phyloP scores from a whole-genome alignment of 306 rosid species.

The Glycine soja region DNA sequence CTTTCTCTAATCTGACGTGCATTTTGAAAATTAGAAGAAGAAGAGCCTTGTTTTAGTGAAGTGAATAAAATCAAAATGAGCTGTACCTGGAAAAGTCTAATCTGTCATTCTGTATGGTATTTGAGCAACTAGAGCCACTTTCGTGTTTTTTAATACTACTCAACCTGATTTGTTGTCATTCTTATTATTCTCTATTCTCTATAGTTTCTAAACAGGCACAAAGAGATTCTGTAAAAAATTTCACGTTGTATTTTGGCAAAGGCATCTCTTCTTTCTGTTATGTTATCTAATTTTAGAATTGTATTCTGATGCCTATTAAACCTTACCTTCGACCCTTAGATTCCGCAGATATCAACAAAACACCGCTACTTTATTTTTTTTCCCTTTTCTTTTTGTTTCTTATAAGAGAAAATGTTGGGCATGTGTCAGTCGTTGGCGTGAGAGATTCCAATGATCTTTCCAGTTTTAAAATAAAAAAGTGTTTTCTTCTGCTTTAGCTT shows the following conservation, averaged over 20 bases:
- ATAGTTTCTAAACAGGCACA: background rate
- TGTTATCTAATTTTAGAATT: conserved; percentile 35
- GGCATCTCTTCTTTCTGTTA: conserved; percentile 42
- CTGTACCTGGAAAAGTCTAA: background rate
- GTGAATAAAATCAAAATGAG: background rate
- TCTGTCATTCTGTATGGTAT: background rate
- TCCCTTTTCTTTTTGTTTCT: background rate
- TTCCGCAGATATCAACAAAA: conserved; percentile 36
- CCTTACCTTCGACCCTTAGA: background rate
- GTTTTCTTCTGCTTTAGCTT: conserved; percentile 25
- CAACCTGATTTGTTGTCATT: background rate
- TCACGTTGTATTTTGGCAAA: conserved; percentile 36
- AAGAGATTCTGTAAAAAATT: background rate
- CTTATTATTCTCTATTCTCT: background rate
- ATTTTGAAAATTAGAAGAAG: background rate
- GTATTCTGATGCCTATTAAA: background rate
- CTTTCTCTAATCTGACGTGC: background rate
- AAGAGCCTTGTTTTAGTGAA: background rate
- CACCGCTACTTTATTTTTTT: conserved; percentile 17
- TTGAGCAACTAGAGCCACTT: conserved; percentile 15
- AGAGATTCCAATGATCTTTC: conserved; percentile 48
- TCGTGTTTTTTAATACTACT: background rate
- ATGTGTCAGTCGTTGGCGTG: conserved; percentile 43
- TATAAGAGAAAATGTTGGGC: conserved; percentile 33
- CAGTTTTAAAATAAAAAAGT: background rate